Base-by-base conservation (phyloP, 2,329 filamentous ascomycete species). In the Claviceps sp. region DNA sequence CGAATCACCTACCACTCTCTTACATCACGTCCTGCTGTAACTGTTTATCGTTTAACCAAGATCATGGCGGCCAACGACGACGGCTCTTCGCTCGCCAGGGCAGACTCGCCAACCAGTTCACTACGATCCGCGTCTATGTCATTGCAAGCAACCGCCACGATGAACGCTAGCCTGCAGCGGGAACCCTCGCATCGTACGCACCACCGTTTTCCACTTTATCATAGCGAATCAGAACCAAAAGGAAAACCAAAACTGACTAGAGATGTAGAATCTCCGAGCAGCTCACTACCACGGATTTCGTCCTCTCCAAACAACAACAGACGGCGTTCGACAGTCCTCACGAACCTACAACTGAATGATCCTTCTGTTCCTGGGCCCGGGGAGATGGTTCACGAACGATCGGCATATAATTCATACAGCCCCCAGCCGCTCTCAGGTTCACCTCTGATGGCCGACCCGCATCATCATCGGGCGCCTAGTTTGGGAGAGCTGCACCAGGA, bases 401-500 rank as follows among this genome's bases (percentile, higher is more conserved):
- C 58, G 42, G 56, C 58, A 5, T 60, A 64, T 55, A 59, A 58
- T 16, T 52, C 57, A 26, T 54, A 58, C n/a, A 76, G 73, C 58
- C 72, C 73, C 43, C 72, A 71, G 53, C 68, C 69, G n/a, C 56
- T 76, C 4, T 66, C 75, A 54, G 61, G 70, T 52, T 78, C 76
- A 9, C 73, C 77, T 7, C 64, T 72, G 49, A 61, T 68, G 51
- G 64, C 63, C 37, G 79, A 82, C 58, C 77, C 81, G 16, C 76
- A 80, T 58, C 84, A 86, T 61, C 77, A 80, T 57, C 75, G 85
- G 48, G 70, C 82, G 0, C 84, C 84, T 2, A 88, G 85, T 62
- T 66, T 89, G 55, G 85, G 85, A 18, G 85, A 88, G 65, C 77
- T 89, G 43, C 85, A 89, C 59, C 85, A 89, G 63, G 84, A 88